Conservation (phyloP, 73 alveolate genomes). For the Paraurostyla sp. region DNA sequence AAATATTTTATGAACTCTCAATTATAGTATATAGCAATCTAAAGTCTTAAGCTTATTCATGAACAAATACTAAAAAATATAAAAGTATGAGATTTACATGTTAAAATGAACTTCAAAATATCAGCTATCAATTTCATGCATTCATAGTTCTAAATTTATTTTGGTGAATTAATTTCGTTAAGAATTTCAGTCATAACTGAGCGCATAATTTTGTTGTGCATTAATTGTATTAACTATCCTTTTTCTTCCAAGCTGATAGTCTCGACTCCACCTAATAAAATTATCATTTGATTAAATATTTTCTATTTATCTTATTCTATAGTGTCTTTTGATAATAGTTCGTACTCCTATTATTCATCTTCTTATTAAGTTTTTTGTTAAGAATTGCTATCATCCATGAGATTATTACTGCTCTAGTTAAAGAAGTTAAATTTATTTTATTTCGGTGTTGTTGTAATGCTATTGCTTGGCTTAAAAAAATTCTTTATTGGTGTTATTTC, state of each 20-base stretch:
- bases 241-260: constrained; percentile 48
- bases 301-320: background rate
- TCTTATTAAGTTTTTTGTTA: too few species aligned
- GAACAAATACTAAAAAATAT: constrained; percentile 44
- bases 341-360: background rate
- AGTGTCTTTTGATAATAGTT: background rate
- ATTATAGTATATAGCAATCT: constrained; percentile 40
- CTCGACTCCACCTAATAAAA: background rate
- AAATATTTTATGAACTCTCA: constrained; percentile 44
- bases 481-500: too few species aligned
- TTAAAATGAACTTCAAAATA: constrained; percentile 29
- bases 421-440: too few species aligned
- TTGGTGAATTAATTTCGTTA: constrained; percentile 37
- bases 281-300: background rate
- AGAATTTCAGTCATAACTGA: constrained; percentile 38
- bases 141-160: background rate
- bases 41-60: constrained; percentile 31
- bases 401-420: too few species aligned
- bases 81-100: background rate
- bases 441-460: too few species aligned
- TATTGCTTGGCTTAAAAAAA: too few species aligned
- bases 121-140: constrained; percentile 47
- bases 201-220: constrained; percentile 14
- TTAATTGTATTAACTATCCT: constrained; percentile 18
- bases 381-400: too few species aligned